Conservation (phyloP, 2,329 filamentous ascomycete species). For the Calonectria pseudoturangicola region DNA sequence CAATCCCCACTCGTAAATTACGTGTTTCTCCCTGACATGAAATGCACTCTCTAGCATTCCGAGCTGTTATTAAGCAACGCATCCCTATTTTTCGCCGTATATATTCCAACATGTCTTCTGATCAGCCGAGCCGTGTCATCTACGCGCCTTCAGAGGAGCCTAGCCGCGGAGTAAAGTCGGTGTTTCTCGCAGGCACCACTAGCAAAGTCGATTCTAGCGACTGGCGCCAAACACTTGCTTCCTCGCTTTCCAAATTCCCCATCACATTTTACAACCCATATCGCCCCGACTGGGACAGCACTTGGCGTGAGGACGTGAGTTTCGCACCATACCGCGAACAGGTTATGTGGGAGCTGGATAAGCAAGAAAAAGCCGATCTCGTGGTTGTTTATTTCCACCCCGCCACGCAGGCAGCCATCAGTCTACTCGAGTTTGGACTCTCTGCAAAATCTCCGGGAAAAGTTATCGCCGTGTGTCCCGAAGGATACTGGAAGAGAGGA, state of each 20-base stretch:
- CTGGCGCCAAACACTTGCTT: not conserved
- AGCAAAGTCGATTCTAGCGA: constrained; percentile 8
- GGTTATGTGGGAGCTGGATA: not conserved
- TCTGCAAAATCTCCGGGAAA: not conserved
- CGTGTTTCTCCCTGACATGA: not conserved
- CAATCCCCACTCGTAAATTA: no score
- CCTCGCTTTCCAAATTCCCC: not conserved
- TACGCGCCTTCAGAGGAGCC: constrained; percentile 6
- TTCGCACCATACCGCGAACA: constrained; percentile 12
- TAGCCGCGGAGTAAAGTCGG: not conserved
- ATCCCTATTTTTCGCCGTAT: not conserved
- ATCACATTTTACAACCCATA: constrained; percentile 4
- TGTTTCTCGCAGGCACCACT: constrained; percentile 9
- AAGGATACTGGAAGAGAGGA: constrained; percentile 15
- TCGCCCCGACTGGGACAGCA: constrained; percentile 17
- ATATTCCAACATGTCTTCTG: not conserved
- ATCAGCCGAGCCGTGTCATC: not conserved
- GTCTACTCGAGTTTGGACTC: not conserved
- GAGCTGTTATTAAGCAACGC: not conserved
- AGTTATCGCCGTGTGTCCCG: not conserved
- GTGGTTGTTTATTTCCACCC: constrained; percentile 3
- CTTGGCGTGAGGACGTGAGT: not conserved
- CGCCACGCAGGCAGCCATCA: not conserved
- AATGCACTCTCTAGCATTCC: not conserved
- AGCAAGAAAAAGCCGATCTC: not conserved